Percentiles rank a stretch among this genome's conserved stretches.
Evolutionary conservation across 2,329 filamentous ascomycete genomes (phyloP).

Genomic region (Fusarium circinatum): DNA sequence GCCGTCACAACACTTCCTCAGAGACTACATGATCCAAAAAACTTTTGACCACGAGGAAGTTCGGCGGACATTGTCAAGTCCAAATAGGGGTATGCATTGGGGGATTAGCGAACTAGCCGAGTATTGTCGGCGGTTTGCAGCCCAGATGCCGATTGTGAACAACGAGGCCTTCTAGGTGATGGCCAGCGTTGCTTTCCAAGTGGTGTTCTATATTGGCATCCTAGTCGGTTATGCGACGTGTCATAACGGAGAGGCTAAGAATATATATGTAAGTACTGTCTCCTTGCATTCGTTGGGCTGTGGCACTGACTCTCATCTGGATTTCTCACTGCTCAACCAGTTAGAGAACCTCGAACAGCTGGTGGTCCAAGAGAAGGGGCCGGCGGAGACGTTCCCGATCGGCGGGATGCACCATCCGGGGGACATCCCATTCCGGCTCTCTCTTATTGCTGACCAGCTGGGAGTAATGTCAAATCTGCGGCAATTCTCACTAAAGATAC

Average conservation of each 20-base stretch:
- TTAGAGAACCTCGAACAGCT: background rate
- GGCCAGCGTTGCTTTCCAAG: accelerated
- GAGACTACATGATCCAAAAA: background rate
- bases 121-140: background rate
- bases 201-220: background rate
- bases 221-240: background rate
- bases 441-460: accelerated
- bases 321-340: background rate
- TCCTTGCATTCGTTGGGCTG: no score
- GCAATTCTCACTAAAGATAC: accelerated
- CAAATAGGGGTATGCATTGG: background rate
- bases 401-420: accelerated
- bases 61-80: background rate
- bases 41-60: background rate
- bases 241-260: background rate
- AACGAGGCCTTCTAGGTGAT: background rate
- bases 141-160: background rate
- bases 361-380: background rate
- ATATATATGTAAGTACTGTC: background rate
- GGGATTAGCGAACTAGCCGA: accelerated
- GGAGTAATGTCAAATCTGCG: accelerated
- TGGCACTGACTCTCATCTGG: background rate
- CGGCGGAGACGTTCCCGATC: accelerated
- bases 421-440: accelerated
- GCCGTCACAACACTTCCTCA: background rate